phyloP scores from a whole-genome alignment of 257 asterid species.

The Lithospermum erythrorhizon region DNA sequence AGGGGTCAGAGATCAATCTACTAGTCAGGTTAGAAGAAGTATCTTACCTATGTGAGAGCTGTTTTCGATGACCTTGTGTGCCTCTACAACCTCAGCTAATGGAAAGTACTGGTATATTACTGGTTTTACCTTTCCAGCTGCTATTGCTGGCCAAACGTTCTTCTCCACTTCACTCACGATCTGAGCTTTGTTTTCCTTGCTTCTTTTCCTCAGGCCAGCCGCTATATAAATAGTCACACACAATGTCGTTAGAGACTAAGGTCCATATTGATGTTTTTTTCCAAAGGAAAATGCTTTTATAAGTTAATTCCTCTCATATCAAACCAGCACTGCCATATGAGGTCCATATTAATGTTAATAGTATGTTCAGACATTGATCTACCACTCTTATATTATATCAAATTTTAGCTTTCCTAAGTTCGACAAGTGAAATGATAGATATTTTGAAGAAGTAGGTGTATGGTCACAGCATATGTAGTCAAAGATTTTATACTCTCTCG shows the following conservation, averaged over 20 bases:
- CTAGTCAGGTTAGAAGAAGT: constrained; percentile 31
- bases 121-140: constrained; percentile 68
- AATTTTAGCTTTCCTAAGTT: neutral
- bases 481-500: no score
- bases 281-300: no score
- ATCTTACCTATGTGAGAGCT: constrained; percentile 90
- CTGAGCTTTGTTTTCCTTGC: constrained; percentile 58
- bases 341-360: neutral
- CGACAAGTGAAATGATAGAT: neutral
- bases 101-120: constrained; percentile 55
- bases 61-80: constrained; percentile 75
- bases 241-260: neutral
- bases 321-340: no score
- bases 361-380: no score
- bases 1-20: neutral
- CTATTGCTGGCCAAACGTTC: constrained; percentile 86
- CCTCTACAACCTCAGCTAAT: constrained; percentile 62
- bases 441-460: constrained; percentile 1
- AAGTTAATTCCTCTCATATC: no score
- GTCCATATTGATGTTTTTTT: neutral
- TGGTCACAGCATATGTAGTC: no score
- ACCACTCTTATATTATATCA: neutral
- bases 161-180: constrained; percentile 88
- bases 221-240: constrained; percentile 30
- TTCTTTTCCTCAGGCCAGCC: constrained; percentile 71